Base-by-base conservation (phyloP, 352 stramenopile genomes). In the Globisporangium okanoganense region DNA sequence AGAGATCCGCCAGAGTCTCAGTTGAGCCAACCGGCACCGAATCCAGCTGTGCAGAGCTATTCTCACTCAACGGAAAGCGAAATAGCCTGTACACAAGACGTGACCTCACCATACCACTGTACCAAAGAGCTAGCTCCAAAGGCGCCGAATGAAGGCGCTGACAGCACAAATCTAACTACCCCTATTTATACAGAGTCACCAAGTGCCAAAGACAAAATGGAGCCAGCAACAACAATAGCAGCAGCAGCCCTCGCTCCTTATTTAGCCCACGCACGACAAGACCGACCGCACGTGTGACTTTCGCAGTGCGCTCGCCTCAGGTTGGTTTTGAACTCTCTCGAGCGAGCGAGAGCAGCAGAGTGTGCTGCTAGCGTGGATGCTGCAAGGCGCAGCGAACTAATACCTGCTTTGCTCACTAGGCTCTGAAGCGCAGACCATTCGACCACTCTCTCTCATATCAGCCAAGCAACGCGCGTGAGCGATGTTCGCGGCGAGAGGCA, bases 401-500 rank as follows among this genome's bases (percentile, higher is more conserved):
- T 20, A 36, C 29, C 47, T 38, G 24, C 35, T 40, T 16, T 41
- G 35, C 18, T 41, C 10, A 18, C 13, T 16, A 41, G 35, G 35
- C 35, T 41, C 35, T 18, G 10, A 41, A 14, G 13, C 35, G 13
- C 35, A 41, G 10, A 16, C 8, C 1, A 22, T 45, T 3, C 7
- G 9, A 10, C 16, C 40, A 0, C 40, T n/a, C 24, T 27, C 29
- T 36, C 56, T 14, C 56, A n/a, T n/a, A n/a, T 53, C 18, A 1
- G 16, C 16, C 12, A 43, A 25, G 8, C 45, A 27, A 22, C 43
- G 14, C 2, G 5, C 14, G 18, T 43, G 3, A 48, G 27, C 41
- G n/a, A 74, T 74, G 67, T 74, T 74, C 20, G 67, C 58, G 20
- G 64, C 67, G 36, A 60, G 67, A 31, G 56, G 58, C 13, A 51